phyloP scores from a whole-genome alignment of 2,329 filamentous ascomycete genomes.

The Diaporthe sp. region DNA sequence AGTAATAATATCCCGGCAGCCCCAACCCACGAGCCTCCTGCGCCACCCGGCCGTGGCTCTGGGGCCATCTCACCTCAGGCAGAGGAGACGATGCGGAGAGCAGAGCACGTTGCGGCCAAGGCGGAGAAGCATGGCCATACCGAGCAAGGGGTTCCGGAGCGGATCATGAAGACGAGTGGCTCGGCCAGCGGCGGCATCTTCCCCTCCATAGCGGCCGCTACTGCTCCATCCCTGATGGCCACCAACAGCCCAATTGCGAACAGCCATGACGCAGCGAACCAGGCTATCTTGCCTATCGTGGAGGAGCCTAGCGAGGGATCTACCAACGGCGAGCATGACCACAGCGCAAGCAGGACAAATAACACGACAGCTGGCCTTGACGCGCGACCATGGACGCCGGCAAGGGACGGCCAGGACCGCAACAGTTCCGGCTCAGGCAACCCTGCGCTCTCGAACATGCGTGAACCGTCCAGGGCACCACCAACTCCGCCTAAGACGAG shows the following conservation, averaged over 20 bases:
- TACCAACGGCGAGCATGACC: constrained; percentile 73
- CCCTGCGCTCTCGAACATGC: constrained; percentile 47
- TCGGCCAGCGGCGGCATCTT: constrained; percentile 42
- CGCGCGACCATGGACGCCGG: constrained; percentile 57
- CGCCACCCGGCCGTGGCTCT: constrained; percentile 51
- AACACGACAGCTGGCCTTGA: constrained; percentile 51
- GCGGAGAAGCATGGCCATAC: constrained; percentile 50
- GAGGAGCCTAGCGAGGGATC: constrained; percentile 88
- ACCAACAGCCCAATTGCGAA: constrained; percentile 43
- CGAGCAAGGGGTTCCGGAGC: constrained; percentile 71
- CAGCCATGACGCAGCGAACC: constrained; percentile 65
- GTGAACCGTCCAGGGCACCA: constrained; percentile 47
- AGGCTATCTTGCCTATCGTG: constrained; percentile 80
- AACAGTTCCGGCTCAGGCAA: constrained; percentile 50
- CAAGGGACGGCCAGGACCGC: constrained; percentile 54
- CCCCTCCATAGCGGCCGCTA: constrained; percentile 40
- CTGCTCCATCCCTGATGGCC: constrained; percentile 38
- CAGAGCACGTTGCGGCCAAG: constrained; percentile 54
- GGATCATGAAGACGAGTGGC: constrained; percentile 63
- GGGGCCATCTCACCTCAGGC: constrained; percentile 54
- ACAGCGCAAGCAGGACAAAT: constrained; percentile 55
- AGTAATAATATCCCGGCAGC: constrained; percentile 57
- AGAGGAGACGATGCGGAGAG: constrained; percentile 57
- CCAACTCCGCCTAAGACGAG: constrained; percentile 62
- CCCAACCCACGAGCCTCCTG: constrained; percentile 61